Evolutionary conservation across 2,329 filamentous ascomycete genomes (phyloP).

Genomic region (Shiraia bambusicola): DNA sequence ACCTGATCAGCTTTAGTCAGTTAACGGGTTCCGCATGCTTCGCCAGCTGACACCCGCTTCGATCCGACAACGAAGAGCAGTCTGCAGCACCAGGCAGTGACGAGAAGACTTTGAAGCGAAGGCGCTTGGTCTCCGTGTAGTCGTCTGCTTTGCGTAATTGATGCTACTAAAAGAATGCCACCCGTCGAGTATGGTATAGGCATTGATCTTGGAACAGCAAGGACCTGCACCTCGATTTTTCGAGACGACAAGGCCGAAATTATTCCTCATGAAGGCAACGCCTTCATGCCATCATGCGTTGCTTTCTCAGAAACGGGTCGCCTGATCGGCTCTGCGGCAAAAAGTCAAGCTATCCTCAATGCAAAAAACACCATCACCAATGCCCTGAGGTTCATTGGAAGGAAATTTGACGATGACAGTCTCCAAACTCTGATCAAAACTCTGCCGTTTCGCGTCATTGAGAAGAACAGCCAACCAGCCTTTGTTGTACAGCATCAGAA

Average conservation of each 20-base stretch:
- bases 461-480: slow-evolving; percentile 79
- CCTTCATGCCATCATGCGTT: slow-evolving; percentile 65
- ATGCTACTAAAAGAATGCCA: no score
- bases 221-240: slow-evolving; percentile 26
- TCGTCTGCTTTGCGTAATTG: no score
- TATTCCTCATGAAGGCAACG: slow-evolving; percentile 23
- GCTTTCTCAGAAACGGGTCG: slow-evolving; percentile 92
- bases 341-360: slow-evolving; percentile 40
- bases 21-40: no score
- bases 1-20: no score
- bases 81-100: no score
- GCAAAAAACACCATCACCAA: slow-evolving; percentile 45
- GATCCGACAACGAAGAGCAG: no score
- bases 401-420: slow-evolving; percentile 54
- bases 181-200: slow-evolving; percentile 11
- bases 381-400: slow-evolving; percentile 43
- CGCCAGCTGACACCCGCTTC: no score
- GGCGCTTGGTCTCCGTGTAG: no score
- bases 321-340: slow-evolving; percentile 79
- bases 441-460: slow-evolving; percentile 87
- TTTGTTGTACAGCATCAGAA: slow-evolving; percentile 70
- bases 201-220: slow-evolving; percentile 31
- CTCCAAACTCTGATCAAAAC: slow-evolving; percentile 89
- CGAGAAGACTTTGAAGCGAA: no score
- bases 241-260: slow-evolving; percentile 24